A percentile compares a stretch with the other conserved stretches of the same genome.
Evolutionary conservation across 805 yeast genomes (phyloP).

Genomic region (Lipomyces lipofer): DNA sequence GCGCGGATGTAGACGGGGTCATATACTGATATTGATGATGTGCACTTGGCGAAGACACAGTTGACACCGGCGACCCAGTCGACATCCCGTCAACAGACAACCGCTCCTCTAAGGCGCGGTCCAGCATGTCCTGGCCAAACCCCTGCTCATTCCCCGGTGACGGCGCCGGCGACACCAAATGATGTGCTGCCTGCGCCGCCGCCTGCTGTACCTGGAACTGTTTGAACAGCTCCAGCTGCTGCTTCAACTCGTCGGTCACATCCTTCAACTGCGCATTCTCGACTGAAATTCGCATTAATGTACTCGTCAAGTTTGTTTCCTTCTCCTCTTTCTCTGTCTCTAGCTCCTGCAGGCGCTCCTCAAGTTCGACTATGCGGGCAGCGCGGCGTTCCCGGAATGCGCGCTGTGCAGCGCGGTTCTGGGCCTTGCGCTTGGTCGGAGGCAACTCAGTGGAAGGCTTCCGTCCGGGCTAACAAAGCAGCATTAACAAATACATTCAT

Average conservation of each 20-base stretch:
- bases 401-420: constrained; percentile 90
- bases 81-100: constrained; percentile 20
- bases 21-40: constrained; percentile 5
- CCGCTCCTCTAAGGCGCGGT: constrained; percentile 29
- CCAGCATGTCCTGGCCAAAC: constrained; percentile 28
- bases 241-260: constrained; percentile 30
- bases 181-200: constrained; percentile 34
- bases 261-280: constrained; percentile 42
- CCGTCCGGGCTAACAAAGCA: constrained; percentile 42
- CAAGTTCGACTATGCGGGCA: constrained; percentile 75
- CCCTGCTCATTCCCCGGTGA: constrained; percentile 42
- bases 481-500: not conserved
- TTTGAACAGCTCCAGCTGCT: constrained; percentile 28
- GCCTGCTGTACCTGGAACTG: constrained; percentile 30
- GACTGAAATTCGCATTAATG: constrained; percentile 33
- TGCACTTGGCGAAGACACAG: constrained; percentile 11
- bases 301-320: constrained; percentile 18
- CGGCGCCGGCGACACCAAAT: constrained; percentile 56
- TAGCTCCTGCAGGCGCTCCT: constrained; percentile 62
- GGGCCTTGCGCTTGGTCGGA: constrained; percentile 83
- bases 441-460: constrained; percentile 76
- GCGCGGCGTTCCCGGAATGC: constrained; percentile 89
- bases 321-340: constrained; percentile 63
- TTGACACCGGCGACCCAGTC: constrained; percentile 18
- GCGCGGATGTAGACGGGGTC: constrained; percentile 13